These are phyloP conservation scores for Rhynchosporium agropyri DNA, from an alignment of 2,329 filamentous ascomycete species.

Conservation along the genomic window DNA sequence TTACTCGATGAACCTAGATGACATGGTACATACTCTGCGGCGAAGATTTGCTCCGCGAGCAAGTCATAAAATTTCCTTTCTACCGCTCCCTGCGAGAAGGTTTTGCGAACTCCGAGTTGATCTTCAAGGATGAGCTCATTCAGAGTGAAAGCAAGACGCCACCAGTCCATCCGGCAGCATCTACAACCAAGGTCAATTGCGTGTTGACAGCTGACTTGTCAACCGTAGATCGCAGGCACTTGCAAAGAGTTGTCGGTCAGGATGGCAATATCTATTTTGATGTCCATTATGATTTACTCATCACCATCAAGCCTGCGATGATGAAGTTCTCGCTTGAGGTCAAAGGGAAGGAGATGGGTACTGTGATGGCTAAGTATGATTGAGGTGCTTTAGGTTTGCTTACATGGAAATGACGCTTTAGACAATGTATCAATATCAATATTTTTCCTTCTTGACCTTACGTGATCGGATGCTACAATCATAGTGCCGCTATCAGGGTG, in stretches of 20 bases:
- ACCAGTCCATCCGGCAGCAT: constrained; percentile 13
- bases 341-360: constrained; percentile 22
- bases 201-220: constrained; percentile 22
- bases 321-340: constrained; percentile 24
- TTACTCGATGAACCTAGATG: constrained; percentile 22
- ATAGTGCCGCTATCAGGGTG: too few species aligned
- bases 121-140: constrained; percentile 27
- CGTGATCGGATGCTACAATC: too few species aligned
- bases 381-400: background rate
- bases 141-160: constrained; percentile 18
- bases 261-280: constrained; percentile 22
- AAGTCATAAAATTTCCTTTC: constrained; percentile 29
- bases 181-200: constrained; percentile 13
- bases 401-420: too few species aligned
- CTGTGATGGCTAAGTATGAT: constrained; percentile 16
- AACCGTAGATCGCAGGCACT: constrained; percentile 17
- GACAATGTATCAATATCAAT: too few species aligned
- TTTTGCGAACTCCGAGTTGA: constrained; percentile 14
- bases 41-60: constrained; percentile 25
- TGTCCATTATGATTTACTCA: constrained; percentile 22
- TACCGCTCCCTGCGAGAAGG: constrained; percentile 17
- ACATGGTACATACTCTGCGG: constrained; percentile 34
- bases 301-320: constrained; percentile 23
- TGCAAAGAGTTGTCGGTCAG: constrained; percentile 15
- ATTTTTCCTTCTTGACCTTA: too few species aligned